phyloP scores from a whole-genome alignment of 106 monocot genomes.

The Dactylorhiza incarnata region DNA sequence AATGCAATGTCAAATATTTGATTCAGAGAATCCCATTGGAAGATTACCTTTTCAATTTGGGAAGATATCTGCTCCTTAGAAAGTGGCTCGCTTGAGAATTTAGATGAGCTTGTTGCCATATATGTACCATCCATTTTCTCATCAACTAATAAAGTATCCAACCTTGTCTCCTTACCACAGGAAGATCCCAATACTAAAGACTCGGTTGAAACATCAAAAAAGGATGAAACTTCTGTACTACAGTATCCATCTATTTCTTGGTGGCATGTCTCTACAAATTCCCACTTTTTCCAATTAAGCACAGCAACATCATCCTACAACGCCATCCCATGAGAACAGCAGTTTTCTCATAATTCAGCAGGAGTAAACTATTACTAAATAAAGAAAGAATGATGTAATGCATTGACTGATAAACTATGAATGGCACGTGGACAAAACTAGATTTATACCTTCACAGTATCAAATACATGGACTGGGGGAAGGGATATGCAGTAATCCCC shows the following conservation, averaged over 20 bases:
- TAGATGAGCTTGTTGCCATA: neutral
- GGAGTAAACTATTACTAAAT: neutral
- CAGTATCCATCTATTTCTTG: slow-evolving; percentile 8
- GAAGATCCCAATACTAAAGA: slow-evolving; percentile 42
- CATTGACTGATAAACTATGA: neutral
- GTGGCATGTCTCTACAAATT: slow-evolving; percentile 25
- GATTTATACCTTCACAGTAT: slow-evolving; percentile 26
- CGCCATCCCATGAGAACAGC: slow-evolving; percentile 11
- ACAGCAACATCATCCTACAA: slow-evolving; percentile 33
- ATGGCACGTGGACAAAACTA: neutral
- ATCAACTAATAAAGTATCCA: slow-evolving; percentile 16
- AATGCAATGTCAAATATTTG: slow-evolving; percentile 5
- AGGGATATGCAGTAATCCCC: slow-evolving; percentile 14
- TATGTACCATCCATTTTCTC: slow-evolving; percentile 5
- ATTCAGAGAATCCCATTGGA: neutral
- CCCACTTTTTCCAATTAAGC: slow-evolving; percentile 77
- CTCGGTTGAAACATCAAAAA: slow-evolving; percentile 27
- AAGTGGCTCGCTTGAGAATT: slow-evolving; percentile 3
- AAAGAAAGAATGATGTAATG: neutral
- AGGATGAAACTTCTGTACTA: slow-evolving; percentile 16
- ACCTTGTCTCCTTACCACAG: slow-evolving; percentile 3
- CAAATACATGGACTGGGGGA: slow-evolving; percentile 77
- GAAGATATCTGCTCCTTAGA: slow-evolving; percentile 4
- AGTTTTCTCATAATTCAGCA: neutral
- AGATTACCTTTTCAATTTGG: slow-evolving; percentile 1